Base-by-base conservation (phyloP, 2,329 filamentous ascomycete genomes). In the Cladosporium velox region DNA sequence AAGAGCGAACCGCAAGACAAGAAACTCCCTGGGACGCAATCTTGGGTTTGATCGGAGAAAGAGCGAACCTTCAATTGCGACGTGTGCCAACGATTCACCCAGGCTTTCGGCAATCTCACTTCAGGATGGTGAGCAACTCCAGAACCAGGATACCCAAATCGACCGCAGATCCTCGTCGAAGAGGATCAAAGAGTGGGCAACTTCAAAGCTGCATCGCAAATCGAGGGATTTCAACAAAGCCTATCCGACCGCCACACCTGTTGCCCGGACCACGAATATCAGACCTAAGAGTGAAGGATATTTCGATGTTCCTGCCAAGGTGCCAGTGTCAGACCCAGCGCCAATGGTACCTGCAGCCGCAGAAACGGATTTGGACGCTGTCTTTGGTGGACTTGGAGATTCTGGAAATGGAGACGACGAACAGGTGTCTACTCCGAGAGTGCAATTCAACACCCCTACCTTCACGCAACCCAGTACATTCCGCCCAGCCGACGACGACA, bases 161-260 rank as follows among this genome's bases (percentile, higher is more conserved):
- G 67, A 71, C 11, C 68, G 71, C 5, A 71, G 70, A 38, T 74
- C 72, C 2, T 77, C 76, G 0, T 70, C 73, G 74, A 93, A 91
- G 79, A 91, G 89, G 75, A 89, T 93, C 68, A 91, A 90, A 73
- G 83, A 84, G 8, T 90, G 88, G 88, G 87, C 87, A 21, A 86
- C 86, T 10, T 75, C 75, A 3, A 76, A 76, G 65, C 66, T 71
- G 34, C 65, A 67, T 18, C 65, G 70, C 24, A 70, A 67, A 34
- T 58, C 57, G 24, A 67, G 65, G 26, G 68, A 68, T 34, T 54
- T 65, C 15, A 68, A 64, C 44, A 68, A 66, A 57, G 47, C 28
- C 8, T 65, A 47, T 35, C 60, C 55, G 32, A 65, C 12, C 14
- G 51, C 61, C 12, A 21, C 14, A 32, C 35, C 51, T 10, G 28